Evolutionary conservation across 257 asterid species (phyloP).

Genomic region (Leonotis leonurus): DNA sequence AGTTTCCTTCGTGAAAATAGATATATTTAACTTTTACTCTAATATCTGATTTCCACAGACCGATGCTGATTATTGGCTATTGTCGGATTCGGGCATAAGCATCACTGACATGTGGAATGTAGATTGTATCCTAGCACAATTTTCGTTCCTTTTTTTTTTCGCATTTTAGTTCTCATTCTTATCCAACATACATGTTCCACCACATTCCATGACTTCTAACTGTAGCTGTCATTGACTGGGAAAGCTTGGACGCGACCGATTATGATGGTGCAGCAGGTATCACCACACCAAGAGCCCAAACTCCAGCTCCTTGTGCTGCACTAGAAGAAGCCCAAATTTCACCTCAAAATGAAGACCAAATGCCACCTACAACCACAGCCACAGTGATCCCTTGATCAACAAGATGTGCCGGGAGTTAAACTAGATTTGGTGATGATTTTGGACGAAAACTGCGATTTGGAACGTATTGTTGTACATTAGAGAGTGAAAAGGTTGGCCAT

Average conservation of each 20-base stretch:
- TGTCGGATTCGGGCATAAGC: slow-evolving; percentile 55
- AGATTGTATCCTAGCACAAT: slow-evolving; percentile 52
- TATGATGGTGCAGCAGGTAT: slow-evolving; percentile 23
- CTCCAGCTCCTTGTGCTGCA: slow-evolving; percentile 28
- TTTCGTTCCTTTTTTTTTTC: not conserved
- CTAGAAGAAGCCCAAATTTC: slow-evolving; percentile 39
- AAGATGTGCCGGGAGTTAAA: slow-evolving; percentile 29
- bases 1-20: not conserved
- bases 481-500: slow-evolving; percentile 13
- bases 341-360: slow-evolving; percentile 24
- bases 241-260: slow-evolving; percentile 40
- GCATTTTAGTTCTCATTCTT: not conserved
- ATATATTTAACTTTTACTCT: not conserved
- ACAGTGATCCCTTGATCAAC: slow-evolving; percentile 29
- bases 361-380: not conserved
- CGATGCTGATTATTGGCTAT: slow-evolving; percentile 65
- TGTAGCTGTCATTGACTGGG: slow-evolving; percentile 44
- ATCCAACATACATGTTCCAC: not conserved
- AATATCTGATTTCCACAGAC: slow-evolving; percentile 36
- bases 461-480: slow-evolving; percentile 17
- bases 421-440: not conserved
- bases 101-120: slow-evolving; percentile 70
- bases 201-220: slow-evolving; percentile 33
- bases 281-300: slow-evolving; percentile 36
- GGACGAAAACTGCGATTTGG: not conserved